Evolutionary conservation across 352 stramenopile genomes (phyloP), one percentile per base, ranked within the genome.

Genomic region (Detonula confervacea): DNA sequence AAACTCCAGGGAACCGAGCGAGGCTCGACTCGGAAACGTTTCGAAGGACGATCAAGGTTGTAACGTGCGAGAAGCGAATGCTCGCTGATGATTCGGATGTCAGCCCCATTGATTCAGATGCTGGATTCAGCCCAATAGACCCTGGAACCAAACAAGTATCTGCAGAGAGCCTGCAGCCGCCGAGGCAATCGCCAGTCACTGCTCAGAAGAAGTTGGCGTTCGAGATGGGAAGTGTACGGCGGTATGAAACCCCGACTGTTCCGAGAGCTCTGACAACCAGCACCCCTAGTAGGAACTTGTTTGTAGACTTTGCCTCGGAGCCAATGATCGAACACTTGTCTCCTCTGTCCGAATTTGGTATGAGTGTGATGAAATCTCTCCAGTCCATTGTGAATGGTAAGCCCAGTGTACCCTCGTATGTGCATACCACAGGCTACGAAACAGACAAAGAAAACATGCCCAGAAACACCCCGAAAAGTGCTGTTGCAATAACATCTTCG

Each of bases 1-100:
- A 59, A 59, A 72, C 70, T 12, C 70, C 70, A 61, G 39, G 4
- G 20, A 52, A 39, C 29, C 62, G 55, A 60, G 16, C 18, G 37
- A 49, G 64, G 37, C n/a, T 65, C 18, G 57, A 81, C 33, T 75
- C 55, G 22, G 73, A 71, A 25, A 25, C 59, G 42, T 75, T 81
- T 42, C 25, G 63, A 60, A 55, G 52, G 7, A 67, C 63, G 2
- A 81, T 81, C 7, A 49, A 73, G 22, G 55, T 71, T 57, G 73
- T 81, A 4, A 81, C 73, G 3, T 81, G 73, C 25, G 62, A 76
- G 47, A 75, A 75, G 44, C 30, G 56, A 64, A 46, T 35, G 0
- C 52, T n/a, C 22, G 42, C 46, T 7, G 73, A 74, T 51, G 65
- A 64, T 29, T 35, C 54, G 0, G 55, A 77, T 77, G 67, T 77